Conservation (phyloP, 495 filamentous ascomycete genomes). For the Cudoniella acicularis region DNA sequence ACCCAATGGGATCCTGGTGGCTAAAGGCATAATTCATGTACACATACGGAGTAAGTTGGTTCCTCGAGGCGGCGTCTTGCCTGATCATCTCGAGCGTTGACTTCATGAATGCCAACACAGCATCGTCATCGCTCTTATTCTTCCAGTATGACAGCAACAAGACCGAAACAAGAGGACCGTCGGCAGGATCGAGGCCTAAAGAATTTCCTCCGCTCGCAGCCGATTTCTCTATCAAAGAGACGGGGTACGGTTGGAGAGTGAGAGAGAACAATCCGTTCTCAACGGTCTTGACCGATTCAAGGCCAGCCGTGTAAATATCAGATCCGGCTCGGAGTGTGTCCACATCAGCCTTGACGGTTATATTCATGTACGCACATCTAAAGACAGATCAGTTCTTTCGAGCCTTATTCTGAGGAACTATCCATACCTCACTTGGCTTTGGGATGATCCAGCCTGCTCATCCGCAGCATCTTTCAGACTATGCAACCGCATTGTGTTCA, state of each 20-base stretch:
- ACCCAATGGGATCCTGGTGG: slow-evolving; percentile 36
- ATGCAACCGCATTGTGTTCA: background rate
- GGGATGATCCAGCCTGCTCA: background rate
- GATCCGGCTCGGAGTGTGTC: background rate
- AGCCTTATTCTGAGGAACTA: background rate
- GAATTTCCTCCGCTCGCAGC: background rate
- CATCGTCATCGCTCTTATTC: slow-evolving; percentile 27
- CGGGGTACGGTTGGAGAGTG: background rate
- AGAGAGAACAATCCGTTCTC: background rate
- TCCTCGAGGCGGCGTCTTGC: slow-evolving; percentile 22
- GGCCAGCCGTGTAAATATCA: background rate
- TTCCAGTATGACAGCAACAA: slow-evolving; percentile 32
- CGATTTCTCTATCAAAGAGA: background rate
- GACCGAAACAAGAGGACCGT: slow-evolving; percentile 28
- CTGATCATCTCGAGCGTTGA: slow-evolving; percentile 30
- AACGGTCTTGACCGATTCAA: background rate
- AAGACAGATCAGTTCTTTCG: background rate
- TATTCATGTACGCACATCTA: slow-evolving; percentile 1
- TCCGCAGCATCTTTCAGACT: background rate
- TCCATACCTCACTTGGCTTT: background rate
- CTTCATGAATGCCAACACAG: slow-evolving; percentile 26
- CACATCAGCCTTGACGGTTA: background rate
- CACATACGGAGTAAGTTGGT: slow-evolving; percentile 28
- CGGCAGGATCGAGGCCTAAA: background rate
- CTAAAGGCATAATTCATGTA: slow-evolving; percentile 40